Percentiles rank a stretch among this genome's conserved stretches.
phyloP scores from a whole-genome alignment of 441 rosid species.

The Adansonia rubrostipa region DNA sequence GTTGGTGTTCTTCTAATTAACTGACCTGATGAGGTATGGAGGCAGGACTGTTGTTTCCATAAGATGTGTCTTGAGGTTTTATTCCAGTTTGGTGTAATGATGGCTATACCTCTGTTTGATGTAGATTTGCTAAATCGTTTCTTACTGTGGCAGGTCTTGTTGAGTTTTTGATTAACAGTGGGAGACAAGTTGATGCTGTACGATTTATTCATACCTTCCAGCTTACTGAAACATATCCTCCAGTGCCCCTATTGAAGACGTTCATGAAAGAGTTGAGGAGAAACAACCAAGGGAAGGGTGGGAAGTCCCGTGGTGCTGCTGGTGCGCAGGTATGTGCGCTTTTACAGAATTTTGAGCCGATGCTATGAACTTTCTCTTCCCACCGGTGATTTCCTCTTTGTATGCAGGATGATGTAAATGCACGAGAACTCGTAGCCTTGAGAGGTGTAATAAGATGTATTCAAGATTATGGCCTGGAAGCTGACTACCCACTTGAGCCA shows the following conservation, averaged over 20 bases:
- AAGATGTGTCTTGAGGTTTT: constrained; percentile 28
- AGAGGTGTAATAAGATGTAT: constrained; percentile 44
- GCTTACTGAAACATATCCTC: constrained; percentile 44
- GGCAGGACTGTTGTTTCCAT: constrained; percentile 35
- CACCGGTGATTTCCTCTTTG: background rate
- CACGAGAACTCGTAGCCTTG: constrained; percentile 47
- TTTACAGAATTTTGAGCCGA: background rate
- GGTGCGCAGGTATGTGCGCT: constrained; percentile 46
- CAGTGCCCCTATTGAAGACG: constrained; percentile 50
- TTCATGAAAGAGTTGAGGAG: constrained; percentile 56
- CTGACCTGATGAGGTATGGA: constrained; percentile 40
- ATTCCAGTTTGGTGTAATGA: constrained; percentile 23
- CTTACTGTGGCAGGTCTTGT: constrained; percentile 49
- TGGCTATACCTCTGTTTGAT: constrained; percentile 8
- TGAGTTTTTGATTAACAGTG: constrained; percentile 39
- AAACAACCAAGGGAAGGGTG: constrained; percentile 53
- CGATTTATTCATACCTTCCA: constrained; percentile 48
- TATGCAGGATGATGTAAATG: constrained; percentile 37
- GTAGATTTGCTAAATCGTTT: constrained; percentile 17
- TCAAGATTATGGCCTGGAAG: constrained; percentile 46
- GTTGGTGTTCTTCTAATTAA: constrained; percentile 37
- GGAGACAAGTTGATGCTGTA: constrained; percentile 52
- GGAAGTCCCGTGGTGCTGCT: constrained; percentile 33
- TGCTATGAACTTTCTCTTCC: background rate
- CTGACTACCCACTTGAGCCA: constrained; percentile 46